A percentile compares a stretch with the other conserved stretches of the same genome.
phyloP scores from a whole-genome alignment of 75 land plant genomes.

The Sequoiadendron giganteum region DNA sequence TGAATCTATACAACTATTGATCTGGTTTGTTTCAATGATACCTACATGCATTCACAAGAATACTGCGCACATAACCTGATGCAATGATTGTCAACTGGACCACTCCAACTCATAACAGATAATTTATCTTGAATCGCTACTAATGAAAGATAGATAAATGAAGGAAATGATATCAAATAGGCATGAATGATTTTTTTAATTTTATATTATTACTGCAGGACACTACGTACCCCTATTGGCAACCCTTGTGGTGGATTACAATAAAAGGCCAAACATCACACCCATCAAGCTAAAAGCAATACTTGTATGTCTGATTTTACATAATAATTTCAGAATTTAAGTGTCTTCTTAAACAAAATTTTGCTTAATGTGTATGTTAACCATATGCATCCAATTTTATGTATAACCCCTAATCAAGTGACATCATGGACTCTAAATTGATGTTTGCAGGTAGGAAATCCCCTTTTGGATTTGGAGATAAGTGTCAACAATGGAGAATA shows the following conservation, averaged over 20 bases:
- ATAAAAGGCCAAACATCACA: slow-evolving; percentile 15
- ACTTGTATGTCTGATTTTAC: slow-evolving; percentile 25
- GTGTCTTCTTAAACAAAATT: too few relatives aligned
- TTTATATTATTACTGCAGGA: slow-evolving; percentile 21
- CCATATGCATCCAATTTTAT: not conserved
- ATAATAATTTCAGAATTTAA: not conserved
- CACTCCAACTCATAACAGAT: too few relatives aligned
- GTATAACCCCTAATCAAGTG: not conserved
- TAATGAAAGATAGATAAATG: not conserved
- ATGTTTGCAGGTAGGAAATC: not conserved
- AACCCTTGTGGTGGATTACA: slow-evolving; percentile 31
- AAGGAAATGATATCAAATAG: not conserved
- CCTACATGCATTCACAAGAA: not conserved
- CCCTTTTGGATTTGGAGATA: not conserved
- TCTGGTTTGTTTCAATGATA: not conserved
- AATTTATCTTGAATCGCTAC: not conserved
- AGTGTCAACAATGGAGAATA: not conserved
- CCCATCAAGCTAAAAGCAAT: slow-evolving; percentile 46
- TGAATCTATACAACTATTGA: too few relatives aligned
- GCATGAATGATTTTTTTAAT: too few relatives aligned
- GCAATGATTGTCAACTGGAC: not conserved
- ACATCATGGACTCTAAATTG: not conserved
- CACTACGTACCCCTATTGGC: slow-evolving; percentile 70
- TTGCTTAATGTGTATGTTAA: not conserved
- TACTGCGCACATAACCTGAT: not conserved